Conservation (phyloP, 2,329 filamentous ascomycete species). For the Lachnum nothofagi region DNA sequence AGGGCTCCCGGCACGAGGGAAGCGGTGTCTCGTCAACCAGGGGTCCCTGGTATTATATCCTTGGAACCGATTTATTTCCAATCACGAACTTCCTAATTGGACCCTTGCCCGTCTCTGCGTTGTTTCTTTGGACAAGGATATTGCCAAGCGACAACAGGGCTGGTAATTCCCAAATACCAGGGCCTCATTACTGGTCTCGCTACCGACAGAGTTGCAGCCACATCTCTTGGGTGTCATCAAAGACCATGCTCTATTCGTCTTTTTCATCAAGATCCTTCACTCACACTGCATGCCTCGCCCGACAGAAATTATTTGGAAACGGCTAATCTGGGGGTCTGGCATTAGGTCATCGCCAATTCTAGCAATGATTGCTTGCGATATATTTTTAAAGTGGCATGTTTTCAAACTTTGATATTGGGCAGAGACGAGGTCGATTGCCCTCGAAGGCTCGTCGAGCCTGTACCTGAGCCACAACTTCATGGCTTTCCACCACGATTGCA, state of each 20-base stretch:
- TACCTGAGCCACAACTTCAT: too few relatives aligned
- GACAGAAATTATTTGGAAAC: not conserved
- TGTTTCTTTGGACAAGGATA: not conserved
- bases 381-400: too few relatives aligned
- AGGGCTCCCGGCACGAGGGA: too few relatives aligned
- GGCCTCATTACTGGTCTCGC: not conserved
- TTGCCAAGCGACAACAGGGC: not conserved
- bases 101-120: not conserved
- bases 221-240: not conserved
- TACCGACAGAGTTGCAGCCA: not conserved
- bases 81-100: not conserved
- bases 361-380: too few relatives aligned
- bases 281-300: not conserved
- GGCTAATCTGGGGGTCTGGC: too few relatives aligned
- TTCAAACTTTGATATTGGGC: too few relatives aligned
- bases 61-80: not conserved
- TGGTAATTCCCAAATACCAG: not conserved
- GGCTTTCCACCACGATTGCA: too few relatives aligned
- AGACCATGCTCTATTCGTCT: not conserved
- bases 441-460: too few relatives aligned
- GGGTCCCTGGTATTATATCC: not conserved
- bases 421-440: too few relatives aligned
- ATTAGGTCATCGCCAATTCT: too few relatives aligned
- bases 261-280: not conserved
- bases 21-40: too few relatives aligned